Evolutionary conservation across 495 filamentous ascomycete genomes (phyloP).

Genomic region (Rhizodiscina lignyota): DNA sequence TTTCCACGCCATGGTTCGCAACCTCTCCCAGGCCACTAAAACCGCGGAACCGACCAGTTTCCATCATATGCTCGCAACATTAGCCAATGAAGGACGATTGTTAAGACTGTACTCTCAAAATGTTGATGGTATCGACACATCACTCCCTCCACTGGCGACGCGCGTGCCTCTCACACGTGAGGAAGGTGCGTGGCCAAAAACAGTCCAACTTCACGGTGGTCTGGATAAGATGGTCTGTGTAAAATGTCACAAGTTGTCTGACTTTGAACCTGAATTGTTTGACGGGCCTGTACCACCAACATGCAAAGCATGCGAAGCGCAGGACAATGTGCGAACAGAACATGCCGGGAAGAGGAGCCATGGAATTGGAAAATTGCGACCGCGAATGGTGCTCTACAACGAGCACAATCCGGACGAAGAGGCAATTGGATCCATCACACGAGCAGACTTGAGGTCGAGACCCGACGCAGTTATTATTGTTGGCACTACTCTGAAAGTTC

Average conservation of each 20-base stretch:
- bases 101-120: constrained; percentile 91
- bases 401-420: constrained; percentile 93
- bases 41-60: constrained; percentile 73
- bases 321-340: constrained; percentile 59
- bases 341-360: constrained; percentile 80
- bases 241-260: constrained; percentile 64
- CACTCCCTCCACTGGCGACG: constrained; percentile 63
- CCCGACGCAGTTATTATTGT: constrained; percentile 90
- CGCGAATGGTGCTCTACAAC: constrained; percentile 92
- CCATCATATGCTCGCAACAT: constrained; percentile 80
- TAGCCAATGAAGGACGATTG: constrained; percentile 80
- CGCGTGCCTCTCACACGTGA: constrained; percentile 49
- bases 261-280: constrained; percentile 68
- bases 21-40: constrained; percentile 57
- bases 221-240: constrained; percentile 91
- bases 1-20: constrained; percentile 92
- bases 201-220: constrained; percentile 87
- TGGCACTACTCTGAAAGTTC: constrained; percentile 88
- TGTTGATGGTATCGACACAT: constrained; percentile 85
- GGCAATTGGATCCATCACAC: constrained; percentile 80
- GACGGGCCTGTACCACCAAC: constrained; percentile 69
- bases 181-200: constrained; percentile 84
- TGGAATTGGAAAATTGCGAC: constrained; percentile 77
- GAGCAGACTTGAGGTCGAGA: constrained; percentile 62
- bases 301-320: constrained; percentile 57